Evolutionary conservation across 108 stramenopile genomes (phyloP).

Genomic region (Chaetoceros tenuissimus): DNA sequence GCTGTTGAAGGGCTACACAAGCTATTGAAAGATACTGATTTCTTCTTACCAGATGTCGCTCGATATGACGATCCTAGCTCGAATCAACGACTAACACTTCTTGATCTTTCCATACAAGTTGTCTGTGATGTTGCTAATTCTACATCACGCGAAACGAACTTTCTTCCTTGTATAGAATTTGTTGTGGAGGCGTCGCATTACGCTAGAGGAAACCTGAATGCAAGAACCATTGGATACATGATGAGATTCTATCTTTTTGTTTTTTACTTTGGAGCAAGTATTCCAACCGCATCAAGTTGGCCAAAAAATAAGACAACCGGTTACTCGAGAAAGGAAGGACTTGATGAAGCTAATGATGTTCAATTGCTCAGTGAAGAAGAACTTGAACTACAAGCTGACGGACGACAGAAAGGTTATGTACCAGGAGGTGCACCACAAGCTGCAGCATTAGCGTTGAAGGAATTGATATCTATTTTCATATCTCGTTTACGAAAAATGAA

Average conservation of each 20-base stretch:
- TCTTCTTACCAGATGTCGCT: constrained; percentile 57
- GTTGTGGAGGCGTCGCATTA: constrained; percentile 54
- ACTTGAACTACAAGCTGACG: constrained; percentile 5
- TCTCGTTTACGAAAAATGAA: constrained; percentile 14
- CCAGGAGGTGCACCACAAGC: constrained; percentile 74
- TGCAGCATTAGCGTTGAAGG: constrained; percentile 58
- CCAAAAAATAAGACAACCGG: constrained; percentile 3
- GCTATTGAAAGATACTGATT: constrained; percentile 55
- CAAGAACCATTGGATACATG: constrained; percentile 69
- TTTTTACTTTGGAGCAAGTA: constrained; percentile 75
- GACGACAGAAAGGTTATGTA: constrained; percentile 11
- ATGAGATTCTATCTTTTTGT: constrained; percentile 75
- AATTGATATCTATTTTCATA: constrained; percentile 39
- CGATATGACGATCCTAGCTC: constrained; percentile 26
- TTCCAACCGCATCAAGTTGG: constrained; percentile 23
- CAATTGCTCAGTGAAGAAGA: constrained; percentile 14
- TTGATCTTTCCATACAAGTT: constrained; percentile 70
- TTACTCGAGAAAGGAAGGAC: not conserved
- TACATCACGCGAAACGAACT: constrained; percentile 59
- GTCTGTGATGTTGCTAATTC: constrained; percentile 81
- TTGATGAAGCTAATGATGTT: constrained; percentile 11
- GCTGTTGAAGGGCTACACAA: constrained; percentile 66
- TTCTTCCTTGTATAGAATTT: constrained; percentile 71
- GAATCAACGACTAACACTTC: constrained; percentile 44
- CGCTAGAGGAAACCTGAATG: constrained; percentile 57